Conservation (phyloP, 108 stramenopile genomes). For the Discostella stelligeroides region DNA sequence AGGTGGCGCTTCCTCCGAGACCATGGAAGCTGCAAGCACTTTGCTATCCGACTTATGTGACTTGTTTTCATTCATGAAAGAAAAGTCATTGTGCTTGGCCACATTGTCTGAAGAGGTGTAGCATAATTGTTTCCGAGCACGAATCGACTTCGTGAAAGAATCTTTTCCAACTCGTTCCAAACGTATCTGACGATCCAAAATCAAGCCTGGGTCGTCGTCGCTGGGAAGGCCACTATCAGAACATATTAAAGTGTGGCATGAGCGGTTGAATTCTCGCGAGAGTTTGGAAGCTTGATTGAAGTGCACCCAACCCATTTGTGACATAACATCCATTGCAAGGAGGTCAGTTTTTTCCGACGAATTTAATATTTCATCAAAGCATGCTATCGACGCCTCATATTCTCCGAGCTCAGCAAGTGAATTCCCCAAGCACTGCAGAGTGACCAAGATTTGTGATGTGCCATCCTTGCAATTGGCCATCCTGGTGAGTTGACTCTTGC, state of each 20-base stretch:
- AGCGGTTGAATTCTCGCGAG: slow-evolving; percentile 29
- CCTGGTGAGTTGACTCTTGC: slow-evolving; percentile 2
- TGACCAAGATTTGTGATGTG: slow-evolving; percentile 19
- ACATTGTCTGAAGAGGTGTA: slow-evolving; percentile 8
- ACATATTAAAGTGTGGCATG: slow-evolving; percentile 35
- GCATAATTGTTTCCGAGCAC: slow-evolving; percentile 28
- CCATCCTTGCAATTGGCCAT: background rate
- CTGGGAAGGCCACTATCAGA: slow-evolving; percentile 20
- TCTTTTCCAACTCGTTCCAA: slow-evolving; percentile 38
- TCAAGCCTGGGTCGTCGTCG: slow-evolving; percentile 20
- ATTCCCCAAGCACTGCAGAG: slow-evolving; percentile 38
- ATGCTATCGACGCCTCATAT: slow-evolving; percentile 44
- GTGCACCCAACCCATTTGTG: slow-evolving; percentile 35
- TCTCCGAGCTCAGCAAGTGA: slow-evolving; percentile 40
- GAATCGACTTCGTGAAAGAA: slow-evolving; percentile 35
- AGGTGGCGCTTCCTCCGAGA: slow-evolving; percentile 7
- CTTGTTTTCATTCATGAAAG: slow-evolving; percentile 12
- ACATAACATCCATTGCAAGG: slow-evolving; percentile 25
- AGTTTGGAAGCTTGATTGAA: slow-evolving; percentile 36
- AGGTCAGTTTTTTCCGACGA: slow-evolving; percentile 12
- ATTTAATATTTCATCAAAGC: slow-evolving; percentile 40
- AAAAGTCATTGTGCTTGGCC: background rate
- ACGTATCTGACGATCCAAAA: slow-evolving; percentile 23
- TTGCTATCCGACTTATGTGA: background rate
- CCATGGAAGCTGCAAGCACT: background rate